These are phyloP conservation scores for Lodderomyces pseudojiufengensis DNA, from an alignment of 1,139 yeast species.

Conservation along the genomic window DNA sequence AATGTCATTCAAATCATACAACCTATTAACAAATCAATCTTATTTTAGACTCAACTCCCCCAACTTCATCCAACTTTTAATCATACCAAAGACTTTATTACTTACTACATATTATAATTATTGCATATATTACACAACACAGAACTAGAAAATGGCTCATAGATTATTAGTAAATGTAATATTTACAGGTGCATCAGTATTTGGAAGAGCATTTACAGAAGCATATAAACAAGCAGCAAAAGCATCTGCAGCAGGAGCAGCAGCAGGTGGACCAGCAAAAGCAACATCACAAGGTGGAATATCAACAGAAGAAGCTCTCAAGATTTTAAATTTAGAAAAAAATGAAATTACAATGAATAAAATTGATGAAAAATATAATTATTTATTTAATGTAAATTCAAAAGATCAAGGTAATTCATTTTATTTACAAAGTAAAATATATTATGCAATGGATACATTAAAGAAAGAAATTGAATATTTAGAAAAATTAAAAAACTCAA, in stretches of 20 bases:
- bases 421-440: slow-evolving; percentile 87
- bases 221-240: slow-evolving; percentile 97
- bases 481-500: slow-evolving; percentile 35
- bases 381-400: slow-evolving; percentile 81
- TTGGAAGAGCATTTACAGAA: slow-evolving; percentile 94
- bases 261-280: slow-evolving; percentile 50
- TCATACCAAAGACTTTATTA: no score
- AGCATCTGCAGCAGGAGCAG: slow-evolving; percentile 59
- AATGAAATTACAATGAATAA: slow-evolving; percentile 54
- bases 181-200: slow-evolving; percentile 91
- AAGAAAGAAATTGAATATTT: slow-evolving; percentile 45
- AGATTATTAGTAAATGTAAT: slow-evolving; percentile 85
- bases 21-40: no score
- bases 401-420: slow-evolving; percentile 94
- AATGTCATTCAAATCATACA: no score
- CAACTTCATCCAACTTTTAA: no score
- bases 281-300: slow-evolving; percentile 66
- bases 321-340: slow-evolving; percentile 77
- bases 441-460: slow-evolving; percentile 55
- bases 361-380: slow-evolving; percentile 72
- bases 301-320: slow-evolving; percentile 83
- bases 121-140: not conserved
- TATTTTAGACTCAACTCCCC: no score
- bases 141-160: slow-evolving; percentile 60
- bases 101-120: no score